phyloP scores from a whole-genome alignment of 148 eudicot genomes.

The Spergularia marina region DNA sequence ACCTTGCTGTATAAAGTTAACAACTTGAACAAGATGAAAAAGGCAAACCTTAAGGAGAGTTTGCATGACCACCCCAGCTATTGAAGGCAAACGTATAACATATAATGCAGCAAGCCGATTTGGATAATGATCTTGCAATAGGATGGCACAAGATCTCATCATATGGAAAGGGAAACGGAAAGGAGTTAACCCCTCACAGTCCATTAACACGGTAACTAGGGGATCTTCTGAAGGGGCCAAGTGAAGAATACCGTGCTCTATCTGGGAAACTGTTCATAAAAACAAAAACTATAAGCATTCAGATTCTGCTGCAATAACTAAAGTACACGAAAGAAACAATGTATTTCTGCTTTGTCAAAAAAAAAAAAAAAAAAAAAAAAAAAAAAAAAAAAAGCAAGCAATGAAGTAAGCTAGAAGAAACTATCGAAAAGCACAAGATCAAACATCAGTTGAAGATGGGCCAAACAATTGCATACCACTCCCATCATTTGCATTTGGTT shows the following conservation, averaged over 20 bases:
- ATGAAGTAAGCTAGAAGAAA: not conserved
- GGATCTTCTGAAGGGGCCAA: conserved; percentile 43
- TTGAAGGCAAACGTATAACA: conserved; percentile 47
- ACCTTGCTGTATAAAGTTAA: not conserved
- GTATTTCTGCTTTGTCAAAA: not conserved
- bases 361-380: not conserved
- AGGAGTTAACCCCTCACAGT: conserved; percentile 64
- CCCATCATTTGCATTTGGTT: no score
- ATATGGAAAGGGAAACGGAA: conserved; percentile 59
- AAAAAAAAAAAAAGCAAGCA: not conserved
- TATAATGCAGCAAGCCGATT: conserved; percentile 60
- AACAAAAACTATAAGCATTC: conserved; percentile 16
- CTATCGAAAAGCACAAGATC: not conserved
- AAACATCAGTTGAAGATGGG: no score
- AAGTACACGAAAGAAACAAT: not conserved
- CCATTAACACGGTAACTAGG: conserved; percentile 63
- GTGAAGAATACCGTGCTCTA: conserved; percentile 58
- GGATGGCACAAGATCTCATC: conserved; percentile 66
- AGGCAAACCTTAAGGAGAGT: conserved; percentile 52
- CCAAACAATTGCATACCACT: no score
- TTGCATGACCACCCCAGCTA: conserved; percentile 52
- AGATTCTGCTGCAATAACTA: not conserved
- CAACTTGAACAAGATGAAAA: not conserved
- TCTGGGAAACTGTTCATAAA: conserved; percentile 54
- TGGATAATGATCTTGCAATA: conserved; percentile 76